These are phyloP conservation scores for Maudiozyma bulderi DNA, from an alignment of 805 yeast genomes.

Conservation along the genomic window DNA sequence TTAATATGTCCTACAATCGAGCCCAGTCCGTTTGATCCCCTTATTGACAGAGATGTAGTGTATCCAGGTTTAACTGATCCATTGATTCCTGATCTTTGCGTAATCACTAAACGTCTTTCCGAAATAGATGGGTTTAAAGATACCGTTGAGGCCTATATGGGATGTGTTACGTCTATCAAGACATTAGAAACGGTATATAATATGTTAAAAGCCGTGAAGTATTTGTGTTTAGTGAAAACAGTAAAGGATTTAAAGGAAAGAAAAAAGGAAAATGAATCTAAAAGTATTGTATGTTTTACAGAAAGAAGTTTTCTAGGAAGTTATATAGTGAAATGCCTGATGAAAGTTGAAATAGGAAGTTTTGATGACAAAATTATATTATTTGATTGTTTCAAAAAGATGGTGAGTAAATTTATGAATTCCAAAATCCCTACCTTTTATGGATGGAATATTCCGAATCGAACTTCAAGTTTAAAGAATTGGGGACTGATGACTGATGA, in stretches of 20 bases:
- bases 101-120: constrained; percentile 5
- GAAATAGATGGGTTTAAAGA: neutral
- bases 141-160: constrained; percentile 3
- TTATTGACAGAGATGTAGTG: constrained; percentile 7
- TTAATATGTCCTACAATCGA: constrained; percentile 17
- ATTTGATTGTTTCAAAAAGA: neutral
- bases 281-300: constrained; percentile 4
- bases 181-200: constrained; percentile 4
- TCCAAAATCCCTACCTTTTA: constrained; percentile 1
- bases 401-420: constrained; percentile 1
- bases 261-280: neutral
- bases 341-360: constrained; percentile 10
- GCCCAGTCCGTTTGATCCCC: constrained; percentile 11
- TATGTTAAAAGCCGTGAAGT: neutral
- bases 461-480: neutral
- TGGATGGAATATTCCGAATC: neutral
- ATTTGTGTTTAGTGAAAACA: neutral
- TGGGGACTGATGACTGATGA: neutral
- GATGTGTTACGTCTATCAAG: constrained; percentile 3
- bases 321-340: constrained; percentile 9
- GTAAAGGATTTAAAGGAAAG: neutral
- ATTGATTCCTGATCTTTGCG: constrained; percentile 10
- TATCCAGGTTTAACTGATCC: constrained; percentile 10
- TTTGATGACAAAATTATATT: constrained; percentile 9
- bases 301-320: constrained; percentile 14